Evolutionary conservation across 768 basidiomycete species (phyloP).

Genomic region (Boletus vermiculosoides): DNA sequence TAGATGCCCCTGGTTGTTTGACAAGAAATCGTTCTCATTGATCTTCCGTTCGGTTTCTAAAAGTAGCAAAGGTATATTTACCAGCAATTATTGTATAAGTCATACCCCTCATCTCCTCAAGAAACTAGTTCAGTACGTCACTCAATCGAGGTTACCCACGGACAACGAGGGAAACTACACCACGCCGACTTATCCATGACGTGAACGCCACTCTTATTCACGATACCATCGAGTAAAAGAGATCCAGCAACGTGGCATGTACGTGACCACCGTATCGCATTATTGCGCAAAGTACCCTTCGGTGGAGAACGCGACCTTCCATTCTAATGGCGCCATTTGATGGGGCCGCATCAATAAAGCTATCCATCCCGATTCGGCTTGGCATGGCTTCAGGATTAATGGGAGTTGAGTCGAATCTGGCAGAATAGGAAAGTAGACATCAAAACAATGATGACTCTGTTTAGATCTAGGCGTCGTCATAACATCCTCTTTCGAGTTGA

Average conservation of each 20-base stretch:
- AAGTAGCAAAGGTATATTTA: background rate
- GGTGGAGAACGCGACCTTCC: constrained; percentile 8
- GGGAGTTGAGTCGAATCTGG: constrained; percentile 4
- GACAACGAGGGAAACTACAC: constrained; percentile 14
- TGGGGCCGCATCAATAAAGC: constrained; percentile 1
- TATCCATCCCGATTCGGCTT: constrained; percentile 8
- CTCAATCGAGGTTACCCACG: constrained; percentile 12
- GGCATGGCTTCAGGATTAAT: background rate
- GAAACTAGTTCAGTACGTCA: background rate
- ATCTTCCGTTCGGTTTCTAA: background rate
- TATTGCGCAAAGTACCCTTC: background rate
- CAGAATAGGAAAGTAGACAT: background rate
- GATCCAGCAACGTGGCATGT: constrained; percentile 11
- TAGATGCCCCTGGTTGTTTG: background rate
- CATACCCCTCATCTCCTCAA: background rate
- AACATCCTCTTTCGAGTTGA: background rate
- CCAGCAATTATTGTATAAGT: background rate
- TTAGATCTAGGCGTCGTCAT: constrained; percentile 5
- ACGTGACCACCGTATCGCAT: constrained; percentile 7
- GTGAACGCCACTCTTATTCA: constrained; percentile 10
- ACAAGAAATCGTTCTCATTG: background rate
- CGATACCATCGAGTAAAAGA: constrained; percentile 1
- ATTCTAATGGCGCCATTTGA: constrained; percentile 14
- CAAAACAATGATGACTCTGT: background rate
- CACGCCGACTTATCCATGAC: constrained; percentile 28